Evolutionary conservation across 768 basidiomycete genomes (phyloP).

Genomic region (Naganishia vaughanmartiniae): DNA sequence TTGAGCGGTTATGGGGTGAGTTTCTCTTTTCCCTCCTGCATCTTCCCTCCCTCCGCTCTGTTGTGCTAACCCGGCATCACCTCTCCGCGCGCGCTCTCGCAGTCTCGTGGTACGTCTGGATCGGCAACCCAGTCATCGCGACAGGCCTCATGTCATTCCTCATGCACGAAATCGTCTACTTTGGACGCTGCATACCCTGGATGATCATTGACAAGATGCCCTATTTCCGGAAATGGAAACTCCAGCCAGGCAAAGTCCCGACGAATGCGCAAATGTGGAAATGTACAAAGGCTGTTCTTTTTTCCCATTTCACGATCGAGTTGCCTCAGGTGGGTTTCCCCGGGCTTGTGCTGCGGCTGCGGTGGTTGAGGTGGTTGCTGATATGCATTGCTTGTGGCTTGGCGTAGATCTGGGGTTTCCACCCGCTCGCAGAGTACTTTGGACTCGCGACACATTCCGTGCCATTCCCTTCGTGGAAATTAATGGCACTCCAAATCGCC

Average conservation of each 20-base stretch:
- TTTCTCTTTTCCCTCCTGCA: background rate
- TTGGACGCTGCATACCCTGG: conserved; percentile 92
- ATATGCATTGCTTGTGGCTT: background rate
- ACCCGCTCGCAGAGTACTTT: conserved; percentile 78
- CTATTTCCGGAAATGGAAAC: conserved; percentile 90
- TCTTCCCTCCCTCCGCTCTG: background rate
- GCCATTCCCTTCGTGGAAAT: conserved; percentile 73
- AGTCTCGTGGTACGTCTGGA: conserved; percentile 70
- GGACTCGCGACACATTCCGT: conserved; percentile 92
- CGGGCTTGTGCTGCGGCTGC: background rate
- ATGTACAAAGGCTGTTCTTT: conserved; percentile 88
- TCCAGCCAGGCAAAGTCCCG: conserved; percentile 81
- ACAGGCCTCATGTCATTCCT: conserved; percentile 91
- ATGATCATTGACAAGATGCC: conserved; percentile 91
- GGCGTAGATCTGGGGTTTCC: conserved; percentile 79
- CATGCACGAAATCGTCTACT: conserved; percentile 96
- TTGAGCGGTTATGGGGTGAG: conserved; percentile 73
- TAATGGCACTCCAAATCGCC: conserved; percentile 72
- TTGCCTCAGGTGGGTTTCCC: conserved; percentile 68
- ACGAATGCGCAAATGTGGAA: conserved; percentile 83
- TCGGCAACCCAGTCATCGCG: conserved; percentile 85
- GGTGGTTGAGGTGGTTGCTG: background rate
- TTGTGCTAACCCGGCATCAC: background rate
- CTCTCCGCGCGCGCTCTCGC: background rate
- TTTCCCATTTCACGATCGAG: conserved; percentile 94